Percentiles rank a stretch among this genome's conserved stretches.
These are phyloP conservation scores for Picochlorum sp. DNA, from an alignment of 139 green algal genomes.

Conservation along the genomic window DNA sequence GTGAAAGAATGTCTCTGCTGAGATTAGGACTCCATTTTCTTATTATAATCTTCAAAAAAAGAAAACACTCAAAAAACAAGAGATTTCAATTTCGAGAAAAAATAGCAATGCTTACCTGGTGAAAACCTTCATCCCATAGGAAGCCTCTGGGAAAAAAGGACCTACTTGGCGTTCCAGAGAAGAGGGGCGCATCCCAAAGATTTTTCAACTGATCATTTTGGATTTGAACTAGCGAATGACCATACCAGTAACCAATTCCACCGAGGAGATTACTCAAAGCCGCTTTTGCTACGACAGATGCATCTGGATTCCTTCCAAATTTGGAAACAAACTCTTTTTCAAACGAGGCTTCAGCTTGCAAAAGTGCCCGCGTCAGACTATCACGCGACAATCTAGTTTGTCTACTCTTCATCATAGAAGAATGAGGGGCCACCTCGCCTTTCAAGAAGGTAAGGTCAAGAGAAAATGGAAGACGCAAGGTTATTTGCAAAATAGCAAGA, in stretches of 20 bases:
- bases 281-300: conserved; percentile 3
- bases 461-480: conserved; percentile 20
- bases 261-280: conserved; percentile 87
- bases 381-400: not conserved
- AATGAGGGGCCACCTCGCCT: not conserved
- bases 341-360: not conserved
- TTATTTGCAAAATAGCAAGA: conserved; percentile 57
- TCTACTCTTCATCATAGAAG: not conserved
- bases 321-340: not conserved
- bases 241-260: conserved; percentile 88
- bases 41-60: conserved; percentile 22
- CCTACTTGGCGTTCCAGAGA: conserved; percentile 66
- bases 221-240: conserved; percentile 41
- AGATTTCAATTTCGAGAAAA: conserved; percentile 29
- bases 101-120: no score
- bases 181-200: conserved; percentile 33
- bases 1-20: conserved; percentile 60
- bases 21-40: conserved; percentile 53
- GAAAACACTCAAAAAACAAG: no score
- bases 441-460: conserved; percentile 47
- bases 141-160: conserved; percentile 92
- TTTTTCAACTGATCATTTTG: not conserved
- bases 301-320: not conserved
- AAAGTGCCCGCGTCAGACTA: not conserved
- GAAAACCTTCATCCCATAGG: conserved; percentile 97